These are phyloP conservation scores for Ogataea polymorpha DNA, from an alignment of 805 yeast species.

Conservation along the genomic window DNA sequence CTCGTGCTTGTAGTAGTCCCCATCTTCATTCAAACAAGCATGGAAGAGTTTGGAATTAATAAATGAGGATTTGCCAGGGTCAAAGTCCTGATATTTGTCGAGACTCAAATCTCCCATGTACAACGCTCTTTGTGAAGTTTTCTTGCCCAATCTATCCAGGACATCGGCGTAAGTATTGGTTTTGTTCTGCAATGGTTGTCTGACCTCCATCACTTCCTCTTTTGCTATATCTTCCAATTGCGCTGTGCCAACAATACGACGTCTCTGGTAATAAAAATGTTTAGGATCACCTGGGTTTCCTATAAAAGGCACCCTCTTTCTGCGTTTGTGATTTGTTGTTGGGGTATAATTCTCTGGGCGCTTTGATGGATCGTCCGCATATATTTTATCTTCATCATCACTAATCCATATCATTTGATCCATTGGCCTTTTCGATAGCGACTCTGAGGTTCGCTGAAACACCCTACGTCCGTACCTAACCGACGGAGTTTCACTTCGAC, in stretches of 20 bases:
- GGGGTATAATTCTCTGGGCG: too few species aligned
- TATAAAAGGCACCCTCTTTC: background rate
- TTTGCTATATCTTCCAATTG: constrained; percentile 24
- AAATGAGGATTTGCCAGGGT: constrained; percentile 14
- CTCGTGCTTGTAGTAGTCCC: constrained; percentile 14
- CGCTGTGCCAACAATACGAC: constrained; percentile 24
- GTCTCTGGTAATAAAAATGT: constrained; percentile 24
- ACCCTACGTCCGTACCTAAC: background rate
- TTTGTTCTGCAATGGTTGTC: background rate
- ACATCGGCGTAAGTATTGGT: constrained; percentile 3
- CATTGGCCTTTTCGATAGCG: background rate
- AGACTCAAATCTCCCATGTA: constrained; percentile 1
- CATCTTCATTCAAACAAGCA: constrained; percentile 17
- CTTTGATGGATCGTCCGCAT: too few species aligned
- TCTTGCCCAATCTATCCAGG: background rate
- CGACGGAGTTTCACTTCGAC: background rate
- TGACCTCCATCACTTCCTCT: background rate
- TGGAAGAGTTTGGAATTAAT: constrained; percentile 16
- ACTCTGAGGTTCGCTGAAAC: too few species aligned
- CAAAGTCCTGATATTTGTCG: constrained; percentile 5
- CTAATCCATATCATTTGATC: background rate
- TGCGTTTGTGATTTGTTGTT: background rate
- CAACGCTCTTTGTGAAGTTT: constrained; percentile 1
- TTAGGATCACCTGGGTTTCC: constrained; percentile 2
- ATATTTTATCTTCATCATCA: too few species aligned